Percentiles rank a stretch among this genome's conserved stretches.
phyloP scores from a whole-genome alignment of 2,329 filamentous ascomycete genomes.

The Aureobasidium mangrovei region DNA sequence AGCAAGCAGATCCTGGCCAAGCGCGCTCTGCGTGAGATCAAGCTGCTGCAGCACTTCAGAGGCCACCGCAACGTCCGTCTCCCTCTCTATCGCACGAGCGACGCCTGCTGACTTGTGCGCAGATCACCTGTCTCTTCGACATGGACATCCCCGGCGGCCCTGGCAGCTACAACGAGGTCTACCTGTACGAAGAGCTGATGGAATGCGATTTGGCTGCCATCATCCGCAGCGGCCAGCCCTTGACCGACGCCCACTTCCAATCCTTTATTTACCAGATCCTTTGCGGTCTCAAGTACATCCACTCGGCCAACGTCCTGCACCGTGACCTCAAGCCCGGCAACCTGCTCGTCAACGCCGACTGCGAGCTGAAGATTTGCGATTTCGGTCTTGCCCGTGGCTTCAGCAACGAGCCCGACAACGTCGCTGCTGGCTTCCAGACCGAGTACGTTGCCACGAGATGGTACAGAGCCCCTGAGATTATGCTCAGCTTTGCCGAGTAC shows the following conservation, averaged over 20 bases:
- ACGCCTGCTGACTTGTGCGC: conserved; percentile 2
- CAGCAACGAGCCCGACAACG: conserved; percentile 88
- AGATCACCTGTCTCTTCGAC: conserved; percentile 98
- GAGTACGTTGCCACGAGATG: conserved; percentile 98
- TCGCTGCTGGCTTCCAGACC: conserved; percentile 85
- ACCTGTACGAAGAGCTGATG: conserved; percentile 99
- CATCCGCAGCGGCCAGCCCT: conserved; percentile 89
- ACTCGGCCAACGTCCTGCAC: conserved; percentile 95
- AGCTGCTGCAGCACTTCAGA: conserved; percentile 95
- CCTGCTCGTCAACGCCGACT: conserved; percentile 94
- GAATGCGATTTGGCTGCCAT: conserved; percentile 97
- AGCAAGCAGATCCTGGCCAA: conserved; percentile 99
- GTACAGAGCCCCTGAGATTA: conserved; percentile 98
- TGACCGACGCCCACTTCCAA: conserved; percentile 98
- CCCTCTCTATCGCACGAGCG: neutral
- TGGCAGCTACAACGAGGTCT: conserved; percentile 98
- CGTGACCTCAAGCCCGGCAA: conserved; percentile 97
- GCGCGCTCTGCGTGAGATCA: conserved; percentile 95
- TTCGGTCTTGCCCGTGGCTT: conserved; percentile 95
- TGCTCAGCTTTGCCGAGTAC: conserved; percentile 99
- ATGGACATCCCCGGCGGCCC: conserved; percentile 92
- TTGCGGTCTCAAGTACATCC: conserved; percentile 97
- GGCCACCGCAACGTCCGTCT: conserved; percentile 22
- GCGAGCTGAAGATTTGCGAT: conserved; percentile 98
- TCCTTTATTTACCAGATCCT: conserved; percentile 99